phyloP scores from a whole-genome alignment of 192 early-diverging fungal genomes.

The Thamnidium elegans region DNA sequence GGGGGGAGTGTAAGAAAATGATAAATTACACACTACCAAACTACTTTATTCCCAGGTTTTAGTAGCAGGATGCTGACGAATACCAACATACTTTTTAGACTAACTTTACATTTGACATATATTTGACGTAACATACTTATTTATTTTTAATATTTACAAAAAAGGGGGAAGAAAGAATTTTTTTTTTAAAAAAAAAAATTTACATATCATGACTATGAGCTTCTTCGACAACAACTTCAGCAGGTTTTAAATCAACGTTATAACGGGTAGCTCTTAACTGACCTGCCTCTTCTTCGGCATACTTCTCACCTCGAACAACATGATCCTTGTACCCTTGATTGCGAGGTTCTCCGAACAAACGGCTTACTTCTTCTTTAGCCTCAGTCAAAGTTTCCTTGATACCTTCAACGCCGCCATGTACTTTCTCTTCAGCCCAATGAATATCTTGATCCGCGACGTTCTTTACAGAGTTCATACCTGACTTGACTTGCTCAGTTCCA shows the following conservation, averaged over 20 bases:
- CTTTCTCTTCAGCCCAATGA: constrained; percentile 6
- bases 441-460: neutral
- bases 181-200: no score
- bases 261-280: neutral
- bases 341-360: no score
- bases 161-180: no score
- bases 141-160: no score
- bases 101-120: no score
- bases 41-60: no score
- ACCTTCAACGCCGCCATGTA: neutral
- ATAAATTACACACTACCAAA: no score
- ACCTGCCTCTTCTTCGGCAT: constrained; percentile 3
- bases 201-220: neutral
- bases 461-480: neutral
- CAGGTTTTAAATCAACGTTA: constrained; percentile 9
- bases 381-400: neutral
- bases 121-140: no score
- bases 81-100: no score
- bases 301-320: constrained; percentile 8
- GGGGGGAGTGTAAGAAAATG: no score
- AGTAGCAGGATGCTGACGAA: no score
- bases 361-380: neutral
- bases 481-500: neutral
- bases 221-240: constrained; percentile 21
- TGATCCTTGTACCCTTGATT: no score